These are phyloP conservation scores for Alternaria solani DNA, from an alignment of 2,329 filamentous ascomycete genomes.

Conservation along the genomic window DNA sequence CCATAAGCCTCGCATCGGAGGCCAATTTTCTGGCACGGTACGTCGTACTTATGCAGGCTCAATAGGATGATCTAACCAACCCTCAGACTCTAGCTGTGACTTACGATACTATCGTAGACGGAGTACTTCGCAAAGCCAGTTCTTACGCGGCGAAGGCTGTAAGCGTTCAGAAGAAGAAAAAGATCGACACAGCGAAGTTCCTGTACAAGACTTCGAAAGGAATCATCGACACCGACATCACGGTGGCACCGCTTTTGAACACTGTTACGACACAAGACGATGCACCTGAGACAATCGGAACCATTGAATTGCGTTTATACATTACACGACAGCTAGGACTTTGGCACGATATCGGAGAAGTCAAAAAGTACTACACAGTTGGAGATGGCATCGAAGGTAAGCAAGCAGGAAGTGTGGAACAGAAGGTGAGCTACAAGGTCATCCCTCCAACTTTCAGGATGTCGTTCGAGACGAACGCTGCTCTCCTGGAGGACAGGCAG, in stretches of 20 bases:
- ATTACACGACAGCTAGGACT: slow-evolving; percentile 32
- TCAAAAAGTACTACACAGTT: slow-evolving; percentile 21
- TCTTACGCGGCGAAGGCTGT: slow-evolving; percentile 18
- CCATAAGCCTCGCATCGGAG: slow-evolving; percentile 42
- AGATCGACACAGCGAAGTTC: slow-evolving; percentile 29
- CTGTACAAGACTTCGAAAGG: slow-evolving; percentile 24
- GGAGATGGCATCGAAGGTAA: not conserved
- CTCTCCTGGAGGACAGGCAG: slow-evolving; percentile 15
- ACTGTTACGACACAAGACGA: slow-evolving; percentile 12
- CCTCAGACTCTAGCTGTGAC: slow-evolving; percentile 32
- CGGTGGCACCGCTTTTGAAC: slow-evolving; percentile 82
- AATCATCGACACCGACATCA: slow-evolving; percentile 88
- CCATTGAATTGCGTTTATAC: slow-evolving; percentile 44
- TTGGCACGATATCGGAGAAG: slow-evolving; percentile 17
- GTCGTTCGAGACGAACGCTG: slow-evolving; percentile 26
- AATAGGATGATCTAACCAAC: slow-evolving; percentile 2
- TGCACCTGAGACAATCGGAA: slow-evolving; percentile 34
- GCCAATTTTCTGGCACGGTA: slow-evolving; percentile 46
- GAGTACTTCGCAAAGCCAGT: slow-evolving; percentile 37
- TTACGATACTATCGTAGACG: slow-evolving; percentile 52
- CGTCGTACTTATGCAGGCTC: not conserved
- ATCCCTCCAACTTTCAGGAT: slow-evolving; percentile 36
- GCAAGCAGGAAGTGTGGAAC: not conserved
- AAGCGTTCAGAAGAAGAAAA: slow-evolving; percentile 29
- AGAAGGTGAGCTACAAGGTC: slow-evolving; percentile 18